Evolutionary conservation across 2,329 filamentous ascomycete genomes (phyloP).

Genomic region (Trichoderma afroharzianum): DNA sequence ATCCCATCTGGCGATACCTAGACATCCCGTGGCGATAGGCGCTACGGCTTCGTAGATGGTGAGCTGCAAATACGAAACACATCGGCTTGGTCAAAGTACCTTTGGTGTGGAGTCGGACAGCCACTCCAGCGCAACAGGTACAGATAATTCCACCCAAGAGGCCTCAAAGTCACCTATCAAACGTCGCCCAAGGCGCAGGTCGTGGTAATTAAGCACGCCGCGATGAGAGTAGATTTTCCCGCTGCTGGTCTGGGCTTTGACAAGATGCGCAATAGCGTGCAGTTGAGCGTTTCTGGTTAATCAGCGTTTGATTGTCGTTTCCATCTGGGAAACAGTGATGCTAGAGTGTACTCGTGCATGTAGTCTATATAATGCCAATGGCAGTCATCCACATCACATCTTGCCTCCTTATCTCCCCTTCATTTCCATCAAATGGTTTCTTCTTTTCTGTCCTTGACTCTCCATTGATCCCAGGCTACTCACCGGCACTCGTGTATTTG

Average conservation of each 20-base stretch:
- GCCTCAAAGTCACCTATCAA: constrained; percentile 6
- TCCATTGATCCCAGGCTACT: background rate
- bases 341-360: background rate
- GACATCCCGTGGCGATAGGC: background rate
- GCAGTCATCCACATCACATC: background rate
- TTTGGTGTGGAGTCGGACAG: background rate
- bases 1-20: background rate
- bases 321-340: background rate
- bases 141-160: constrained; percentile 2
- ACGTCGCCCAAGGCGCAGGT: background rate
- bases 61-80: constrained; percentile 1
- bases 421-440: background rate
- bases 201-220: background rate
- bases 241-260: background rate
- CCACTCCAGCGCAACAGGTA: constrained; percentile 1
- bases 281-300: constrained; percentile 5
- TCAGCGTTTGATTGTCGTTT: background rate
- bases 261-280: background rate
- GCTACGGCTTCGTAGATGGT: background rate
- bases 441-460: background rate
- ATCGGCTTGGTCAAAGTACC: background rate
- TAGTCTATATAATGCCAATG: background rate
- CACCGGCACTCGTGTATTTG: background rate
- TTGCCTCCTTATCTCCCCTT: background rate
- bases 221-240: background rate